Evolutionary conservation across 176 grass and related monocot species (phyloP).

Genomic region (Bothriochloa decipiens): DNA sequence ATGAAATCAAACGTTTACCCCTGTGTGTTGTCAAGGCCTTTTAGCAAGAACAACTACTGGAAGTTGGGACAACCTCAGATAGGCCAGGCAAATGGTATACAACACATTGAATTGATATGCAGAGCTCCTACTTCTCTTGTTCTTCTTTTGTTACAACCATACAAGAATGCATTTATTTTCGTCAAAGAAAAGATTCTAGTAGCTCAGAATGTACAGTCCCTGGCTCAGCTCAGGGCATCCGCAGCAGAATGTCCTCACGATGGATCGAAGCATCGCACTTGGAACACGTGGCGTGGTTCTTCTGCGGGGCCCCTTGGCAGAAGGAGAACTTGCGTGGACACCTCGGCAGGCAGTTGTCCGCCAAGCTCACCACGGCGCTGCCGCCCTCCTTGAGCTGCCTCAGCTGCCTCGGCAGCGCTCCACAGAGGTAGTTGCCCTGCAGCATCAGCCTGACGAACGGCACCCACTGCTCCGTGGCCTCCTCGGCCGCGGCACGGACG

Average conservation of each 20-base stretch:
- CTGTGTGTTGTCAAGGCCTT: not conserved
- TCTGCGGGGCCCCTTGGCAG: constrained; percentile 61
- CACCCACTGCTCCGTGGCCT: constrained; percentile 19
- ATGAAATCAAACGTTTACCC: not conserved
- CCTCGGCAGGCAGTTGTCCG: constrained; percentile 57
- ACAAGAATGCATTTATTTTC: not conserved
- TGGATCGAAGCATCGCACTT: constrained; percentile 43
- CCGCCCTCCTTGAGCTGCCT: constrained; percentile 54
- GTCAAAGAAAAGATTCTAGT: not conserved
- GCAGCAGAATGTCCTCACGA: not conserved
- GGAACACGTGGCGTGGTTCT: constrained; percentile 39
- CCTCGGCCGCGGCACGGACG: constrained; percentile 29
- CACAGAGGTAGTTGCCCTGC: constrained; percentile 53
- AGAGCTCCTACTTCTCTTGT: not conserved
- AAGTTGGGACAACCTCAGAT: not conserved
- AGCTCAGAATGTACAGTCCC: constrained; percentile 22
- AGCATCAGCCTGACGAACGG: constrained; percentile 55
- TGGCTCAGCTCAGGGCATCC: not conserved
- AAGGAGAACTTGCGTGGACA: constrained; percentile 51
- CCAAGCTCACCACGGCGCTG: constrained; percentile 41
- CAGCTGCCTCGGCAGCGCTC: constrained; percentile 45
- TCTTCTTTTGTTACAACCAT: not conserved
- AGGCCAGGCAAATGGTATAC: not conserved
- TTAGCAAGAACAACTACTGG: not conserved
- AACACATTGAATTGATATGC: not conserved